Evolutionary conservation across 768 basidiomycete genomes (phyloP), one percentile per base, ranked within the genome.

Genomic region (Boletus vinaceobasis): DNA sequence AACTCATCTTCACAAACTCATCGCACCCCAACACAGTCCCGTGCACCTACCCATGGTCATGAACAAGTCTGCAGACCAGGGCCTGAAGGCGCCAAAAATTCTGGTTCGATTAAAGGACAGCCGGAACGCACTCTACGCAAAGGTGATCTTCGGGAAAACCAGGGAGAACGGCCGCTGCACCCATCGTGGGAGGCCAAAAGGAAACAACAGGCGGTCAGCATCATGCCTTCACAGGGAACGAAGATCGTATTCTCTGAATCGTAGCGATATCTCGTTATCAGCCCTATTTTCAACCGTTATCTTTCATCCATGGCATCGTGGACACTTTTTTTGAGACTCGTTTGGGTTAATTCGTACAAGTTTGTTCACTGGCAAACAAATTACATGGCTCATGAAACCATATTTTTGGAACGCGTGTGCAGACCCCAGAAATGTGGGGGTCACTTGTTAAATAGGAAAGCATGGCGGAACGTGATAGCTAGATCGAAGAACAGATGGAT

Each of bases 111-210:
- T 0, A 36, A 33, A 31, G 46, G 37, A 7, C 46, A 26, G 15
- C 27, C 27, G 52, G 39, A 21, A 21, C 33, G 10, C 11, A 36
- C 32, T 19, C 26, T 10, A 29, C 8, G 17, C 4, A 35, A 23
- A 17, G 36, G 29, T 14, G 40, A 39, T 45, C 15, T 38, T 33
- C 40, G 53, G 52, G 39, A 35, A 31, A 58, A 52, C 51, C 60
- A 38, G 37, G 56, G 31, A 7, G 56, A 65, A 17, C 42, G 66
- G 67, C 77, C 82, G 31, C 60, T 97, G 52, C 97, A 99, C 72
- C 96, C 97, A 2, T 96, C 93, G 14, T 99, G 97, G 96, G 91
- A 91, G 70, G 97, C 97, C 7, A 98, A 95, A 74, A 80, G 79
- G 71, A 86, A 83, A 69, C 70, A 86, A 55, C 92, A 88, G 72